phyloP scores from a whole-genome alignment of 352 stramenopile species.

The Phytophthora tubulina region DNA sequence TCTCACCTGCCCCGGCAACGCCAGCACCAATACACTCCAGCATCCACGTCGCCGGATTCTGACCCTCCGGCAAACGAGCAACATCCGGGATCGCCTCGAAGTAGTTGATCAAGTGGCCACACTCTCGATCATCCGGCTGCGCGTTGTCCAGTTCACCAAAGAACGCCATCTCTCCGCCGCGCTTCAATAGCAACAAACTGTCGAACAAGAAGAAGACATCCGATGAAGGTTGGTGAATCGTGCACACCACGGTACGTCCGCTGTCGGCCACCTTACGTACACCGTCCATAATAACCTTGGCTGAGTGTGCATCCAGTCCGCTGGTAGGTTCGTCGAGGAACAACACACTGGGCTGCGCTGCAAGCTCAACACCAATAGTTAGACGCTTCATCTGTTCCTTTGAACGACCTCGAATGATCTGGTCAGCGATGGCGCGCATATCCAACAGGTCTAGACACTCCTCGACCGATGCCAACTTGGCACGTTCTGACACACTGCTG shows the following conservation, averaged over 20 bases:
- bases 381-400: slow-evolving; percentile 67
- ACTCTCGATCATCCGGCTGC: slow-evolving; percentile 14
- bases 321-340: slow-evolving; percentile 83
- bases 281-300: slow-evolving; percentile 66
- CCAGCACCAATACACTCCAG: slow-evolving; percentile 43
- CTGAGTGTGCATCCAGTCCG: slow-evolving; percentile 85
- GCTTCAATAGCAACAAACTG: slow-evolving; percentile 78
- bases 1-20: slow-evolving; percentile 16
- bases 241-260: slow-evolving; percentile 74
- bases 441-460: slow-evolving; percentile 48
- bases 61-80: slow-evolving; percentile 31
- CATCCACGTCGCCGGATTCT: slow-evolving; percentile 47
- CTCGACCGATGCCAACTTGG: slow-evolving; percentile 44
- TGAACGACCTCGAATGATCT: slow-evolving; percentile 46
- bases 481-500: slow-evolving; percentile 31
- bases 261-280: slow-evolving; percentile 84
- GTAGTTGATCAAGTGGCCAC: slow-evolving; percentile 48
- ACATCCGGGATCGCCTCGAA: slow-evolving; percentile 46
- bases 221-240: slow-evolving; percentile 11
- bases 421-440: slow-evolving; percentile 40
- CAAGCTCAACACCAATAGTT: slow-evolving; percentile 91
- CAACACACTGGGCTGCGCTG: slow-evolving; percentile 80
- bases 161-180: slow-evolving; percentile 65
- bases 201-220: slow-evolving; percentile 62
- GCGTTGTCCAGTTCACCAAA: slow-evolving; percentile 54